Evolutionary conservation across 2,329 filamentous ascomycete species (phyloP).

Genomic region (Lecanicillium sp.): DNA sequence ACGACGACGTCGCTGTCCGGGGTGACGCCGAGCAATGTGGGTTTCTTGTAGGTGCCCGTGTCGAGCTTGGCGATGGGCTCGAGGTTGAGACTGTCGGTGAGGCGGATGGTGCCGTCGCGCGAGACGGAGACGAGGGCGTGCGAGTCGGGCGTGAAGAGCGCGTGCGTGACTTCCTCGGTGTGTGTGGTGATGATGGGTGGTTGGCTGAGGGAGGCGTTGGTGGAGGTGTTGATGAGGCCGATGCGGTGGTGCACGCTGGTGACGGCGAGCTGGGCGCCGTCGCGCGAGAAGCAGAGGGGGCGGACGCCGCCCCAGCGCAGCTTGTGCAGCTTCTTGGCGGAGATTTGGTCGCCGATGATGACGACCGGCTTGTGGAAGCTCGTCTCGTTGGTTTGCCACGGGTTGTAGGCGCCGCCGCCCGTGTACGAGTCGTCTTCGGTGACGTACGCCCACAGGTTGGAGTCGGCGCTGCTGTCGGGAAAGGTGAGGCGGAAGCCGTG

Average conservation of each 20-base stretch:
- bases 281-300: conserved; percentile 17
- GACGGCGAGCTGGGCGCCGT: conserved; percentile 17
- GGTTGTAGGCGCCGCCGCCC: conserved; percentile 9
- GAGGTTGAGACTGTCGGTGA: conserved; percentile 14
- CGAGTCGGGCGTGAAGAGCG: conserved; percentile 18
- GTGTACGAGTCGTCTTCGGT: conserved; percentile 15
- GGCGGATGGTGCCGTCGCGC: conserved; percentile 19
- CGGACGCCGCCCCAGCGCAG: conserved; percentile 15
- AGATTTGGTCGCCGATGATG: conserved; percentile 16
- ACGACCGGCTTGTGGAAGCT: conserved; percentile 16
- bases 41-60: conserved; percentile 19
- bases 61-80: conserved; percentile 20
- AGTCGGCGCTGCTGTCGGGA: conserved; percentile 10
- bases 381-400: conserved; percentile 14
- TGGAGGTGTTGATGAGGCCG: conserved; percentile 13
- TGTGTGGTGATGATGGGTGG: conserved; percentile 15
- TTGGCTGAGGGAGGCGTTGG: conserved; percentile 9
- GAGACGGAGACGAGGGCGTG: conserved; percentile 16
- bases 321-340: conserved; percentile 12
- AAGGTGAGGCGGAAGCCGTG: conserved; percentile 18
- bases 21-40: conserved; percentile 18
- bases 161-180: conserved; percentile 17
- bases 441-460: conserved; percentile 16
- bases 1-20: conserved; percentile 21
- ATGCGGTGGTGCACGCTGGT: conserved; percentile 15